Conservation (phyloP, 768 basidiomycete species). For the Boletus vinaceobasis region DNA sequence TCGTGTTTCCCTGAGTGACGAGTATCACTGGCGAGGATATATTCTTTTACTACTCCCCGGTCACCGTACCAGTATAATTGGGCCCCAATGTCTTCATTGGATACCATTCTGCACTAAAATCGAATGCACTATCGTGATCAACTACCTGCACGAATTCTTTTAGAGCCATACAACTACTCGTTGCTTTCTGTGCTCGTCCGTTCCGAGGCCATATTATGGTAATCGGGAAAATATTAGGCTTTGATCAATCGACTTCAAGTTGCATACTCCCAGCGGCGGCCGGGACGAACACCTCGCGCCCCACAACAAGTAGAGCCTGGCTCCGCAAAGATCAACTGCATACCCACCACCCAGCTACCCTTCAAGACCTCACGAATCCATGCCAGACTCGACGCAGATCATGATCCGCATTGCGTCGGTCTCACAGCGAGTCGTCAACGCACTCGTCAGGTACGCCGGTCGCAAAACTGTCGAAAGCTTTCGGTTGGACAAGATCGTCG, state of each 20-base stretch:
- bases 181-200: no score
- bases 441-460: neutral
- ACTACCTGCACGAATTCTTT: neutral
- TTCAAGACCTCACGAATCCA: neutral
- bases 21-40: neutral
- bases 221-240: no score
- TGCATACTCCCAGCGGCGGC: no score
- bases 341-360: no score
- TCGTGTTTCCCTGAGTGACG: neutral
- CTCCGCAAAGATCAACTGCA: no score
- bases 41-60: neutral
- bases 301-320: no score
- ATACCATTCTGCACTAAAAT: neutral
- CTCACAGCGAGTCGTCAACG: slow-evolving; percentile 1
- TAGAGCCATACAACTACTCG: neutral
- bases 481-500: slow-evolving; percentile 5
- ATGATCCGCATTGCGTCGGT: slow-evolving; percentile 7
- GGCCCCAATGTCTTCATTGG: neutral
- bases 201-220: no score
- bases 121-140: neutral
- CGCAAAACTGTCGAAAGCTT: slow-evolving; percentile 4
- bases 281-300: no score
- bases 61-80: neutral
- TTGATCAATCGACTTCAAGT: no score
- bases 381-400: neutral